These are phyloP conservation scores for Rhodotorula paludigena DNA, from an alignment of 768 basidiomycete species.

Conservation along the genomic window DNA sequence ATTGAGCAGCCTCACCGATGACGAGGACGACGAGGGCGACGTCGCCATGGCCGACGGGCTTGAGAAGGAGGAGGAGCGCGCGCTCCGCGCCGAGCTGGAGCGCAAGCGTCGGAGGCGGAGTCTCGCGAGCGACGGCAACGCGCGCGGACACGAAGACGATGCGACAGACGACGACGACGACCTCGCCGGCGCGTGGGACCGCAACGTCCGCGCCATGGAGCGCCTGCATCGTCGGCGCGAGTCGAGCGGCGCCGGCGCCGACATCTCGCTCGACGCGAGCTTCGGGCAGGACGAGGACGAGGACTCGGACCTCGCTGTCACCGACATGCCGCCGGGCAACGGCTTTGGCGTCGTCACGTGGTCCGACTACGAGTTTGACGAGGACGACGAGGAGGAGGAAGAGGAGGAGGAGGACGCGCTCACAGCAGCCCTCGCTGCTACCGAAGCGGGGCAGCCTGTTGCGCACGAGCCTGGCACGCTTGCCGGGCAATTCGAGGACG, in stretches of 20 bases:
- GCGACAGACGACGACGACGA: constrained; percentile 5
- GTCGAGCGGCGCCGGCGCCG: not conserved
- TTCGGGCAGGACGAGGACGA: not conserved
- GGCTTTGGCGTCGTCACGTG: constrained; percentile 37
- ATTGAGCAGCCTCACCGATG: constrained; percentile 1
- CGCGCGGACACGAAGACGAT: constrained; percentile 1
- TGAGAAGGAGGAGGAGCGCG: constrained; percentile 27
- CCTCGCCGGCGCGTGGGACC: constrained; percentile 17
- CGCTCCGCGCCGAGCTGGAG: constrained; percentile 27
- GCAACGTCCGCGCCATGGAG: constrained; percentile 24
- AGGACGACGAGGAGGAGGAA: constrained; percentile 13
- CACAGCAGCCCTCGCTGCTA: not conserved
- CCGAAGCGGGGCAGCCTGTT: not conserved
- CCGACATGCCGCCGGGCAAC: constrained; percentile 30
- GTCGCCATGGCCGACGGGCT: not conserved
- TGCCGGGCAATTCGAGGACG: constrained; percentile 30
- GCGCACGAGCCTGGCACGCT: not conserved
- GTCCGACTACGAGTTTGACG: constrained; percentile 35
- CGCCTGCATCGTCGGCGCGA: not conserved
- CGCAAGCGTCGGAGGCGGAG: not conserved
- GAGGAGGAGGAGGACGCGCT: constrained; percentile 6
- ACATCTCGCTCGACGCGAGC: constrained; percentile 7
- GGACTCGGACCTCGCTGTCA: constrained; percentile 27
- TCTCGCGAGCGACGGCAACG: not conserved
- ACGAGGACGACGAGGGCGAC: not conserved